Base-by-base conservation (phyloP, 768 basidiomycete species). In the Aureoboletus auriporus region DNA sequence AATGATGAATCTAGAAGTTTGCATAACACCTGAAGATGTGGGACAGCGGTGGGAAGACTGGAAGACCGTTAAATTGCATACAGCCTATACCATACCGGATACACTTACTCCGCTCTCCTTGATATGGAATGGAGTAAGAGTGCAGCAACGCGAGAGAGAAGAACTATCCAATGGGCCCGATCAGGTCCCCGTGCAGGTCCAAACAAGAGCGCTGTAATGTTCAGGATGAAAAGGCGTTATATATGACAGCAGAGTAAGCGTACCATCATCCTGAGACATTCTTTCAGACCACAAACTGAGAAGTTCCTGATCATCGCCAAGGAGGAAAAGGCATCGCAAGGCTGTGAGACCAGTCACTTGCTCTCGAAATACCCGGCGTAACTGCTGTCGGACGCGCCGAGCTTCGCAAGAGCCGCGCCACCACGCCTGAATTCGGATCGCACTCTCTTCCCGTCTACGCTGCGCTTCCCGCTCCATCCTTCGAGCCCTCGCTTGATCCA, bases 351-450 rank as follows among this genome's bases (percentile, higher is more conserved):
- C 71, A 4, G 68, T 69, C 4, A 80, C 64, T 60, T 86, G 79
- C 3, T 66, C 56, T 51, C 77, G 74, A 54, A 89, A 86, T 8
- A 63, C 49, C 27, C 43, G 57, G 44, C 75, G 68, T 63, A 91
- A 58, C n/a, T 75, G 64, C 33, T 51, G 58, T 56, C 76, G 73
- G 11, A 75, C 72, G 8, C 46, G 58, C 41, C 66, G 67, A 4
- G 68, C 70, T 44, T 78, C 76, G 29, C 57, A 56, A 6, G 69
- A 56, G 5, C 82, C 83, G 6, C 84, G 69, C 81, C 84, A 90
- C 79, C 78, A 85, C 14, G 79, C 75, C 59, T 91, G 89, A 23
- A 93, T 73, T 44, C 66, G 71, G 5, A 73, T 59, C 0, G 86
- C 86, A 39, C 69, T 75, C 23, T 88, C 86, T 39, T 77, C 72